These are phyloP conservation scores for Geotrichum fermentans DNA, from an alignment of 1,139 yeast species.

Conservation along the genomic window DNA sequence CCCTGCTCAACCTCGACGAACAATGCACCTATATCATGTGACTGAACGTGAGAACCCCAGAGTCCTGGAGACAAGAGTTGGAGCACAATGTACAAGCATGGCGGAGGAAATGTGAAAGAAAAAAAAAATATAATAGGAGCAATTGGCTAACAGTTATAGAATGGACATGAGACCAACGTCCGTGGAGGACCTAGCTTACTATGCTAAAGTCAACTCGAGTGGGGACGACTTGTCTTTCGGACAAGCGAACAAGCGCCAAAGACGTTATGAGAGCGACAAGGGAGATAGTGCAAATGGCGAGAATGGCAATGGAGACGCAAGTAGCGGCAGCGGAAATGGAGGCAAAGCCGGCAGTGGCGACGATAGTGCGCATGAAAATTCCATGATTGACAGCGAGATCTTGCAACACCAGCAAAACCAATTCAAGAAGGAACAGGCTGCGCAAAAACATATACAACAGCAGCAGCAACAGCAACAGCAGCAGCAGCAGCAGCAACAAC, in stretches of 20 bases:
- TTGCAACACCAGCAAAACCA: conserved; percentile 13
- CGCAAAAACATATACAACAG: background rate
- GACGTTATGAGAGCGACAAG: background rate
- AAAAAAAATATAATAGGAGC: too few relatives aligned
- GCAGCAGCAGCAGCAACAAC: background rate
- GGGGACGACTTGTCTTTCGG: conserved; percentile 1
- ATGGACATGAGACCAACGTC: too few relatives aligned
- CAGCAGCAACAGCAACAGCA: conserved; percentile 3
- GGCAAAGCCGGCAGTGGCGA: background rate
- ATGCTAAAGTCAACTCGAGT: background rate
- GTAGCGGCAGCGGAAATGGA: conserved; percentile 1
- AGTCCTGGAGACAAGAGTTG: too few relatives aligned
- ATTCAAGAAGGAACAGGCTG: background rate
- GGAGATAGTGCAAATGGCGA: background rate
- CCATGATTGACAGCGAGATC: conserved; percentile 13
- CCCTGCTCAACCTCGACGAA: too few relatives aligned
- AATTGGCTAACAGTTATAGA: too few relatives aligned
- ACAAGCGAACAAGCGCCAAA: background rate
- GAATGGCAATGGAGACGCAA: background rate
- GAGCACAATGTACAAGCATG: too few relatives aligned
- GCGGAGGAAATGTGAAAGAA: too few relatives aligned
- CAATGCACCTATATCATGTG: too few relatives aligned
- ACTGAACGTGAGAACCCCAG: too few relatives aligned
- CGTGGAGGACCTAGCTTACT: conserved; percentile 4
- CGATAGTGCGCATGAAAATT: conserved; percentile 4